Base-by-base conservation (phyloP, 139 green algal species). In the Chlorella sorokiniana region DNA sequence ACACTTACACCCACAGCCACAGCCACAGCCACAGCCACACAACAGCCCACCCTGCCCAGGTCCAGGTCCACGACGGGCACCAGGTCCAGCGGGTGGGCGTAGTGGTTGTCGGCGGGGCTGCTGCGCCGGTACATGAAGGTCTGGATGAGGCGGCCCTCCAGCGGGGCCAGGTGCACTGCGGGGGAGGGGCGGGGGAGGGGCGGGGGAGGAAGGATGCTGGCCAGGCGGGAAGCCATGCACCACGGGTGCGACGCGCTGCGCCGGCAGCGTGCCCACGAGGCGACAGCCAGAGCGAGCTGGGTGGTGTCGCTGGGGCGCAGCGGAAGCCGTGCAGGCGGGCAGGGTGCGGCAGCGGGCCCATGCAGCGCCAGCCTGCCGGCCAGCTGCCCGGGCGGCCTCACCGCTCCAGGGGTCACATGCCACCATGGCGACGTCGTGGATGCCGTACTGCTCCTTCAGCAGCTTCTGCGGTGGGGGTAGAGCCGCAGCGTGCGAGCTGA, bases 61-160 rank as follows among this genome's bases (percentile, higher is more conserved):
- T 80, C 27, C 4, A 80, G 74, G 78, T 97, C 93, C 29, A 94
- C 87, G 3, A 95, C 83, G 1, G 93, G 91, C 6, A 92, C 68
- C 25, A 95, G 61, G 84, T 95, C 92, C 48, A 94, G 76, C 0
- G 93, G 93, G 84, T 96, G 89, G 4, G 92, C 91, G 61, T 96
- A 96, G 73, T 94, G 88, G 78, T 96, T 96, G 59, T 86, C 84
- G 67, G 81, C 56, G 64, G 56, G 29, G 23, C 40, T 62, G 33
- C 61, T 68, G 35, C 91, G 86, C 40, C 88, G 65, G 81, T 96
- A 96, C 65, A 95, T 81, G 79, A 95, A 97, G 65, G 84, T 89
- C 88, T 96, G 89, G 20, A 92, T 73, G 37, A 89, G 33, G 10
- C 76, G 61, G 25, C 37, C 59, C 0, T 6, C 64, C 27, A 63